Conservation (phyloP, 2,329 filamentous ascomycete genomes). For the Pseudogymnoascus sp. region DNA sequence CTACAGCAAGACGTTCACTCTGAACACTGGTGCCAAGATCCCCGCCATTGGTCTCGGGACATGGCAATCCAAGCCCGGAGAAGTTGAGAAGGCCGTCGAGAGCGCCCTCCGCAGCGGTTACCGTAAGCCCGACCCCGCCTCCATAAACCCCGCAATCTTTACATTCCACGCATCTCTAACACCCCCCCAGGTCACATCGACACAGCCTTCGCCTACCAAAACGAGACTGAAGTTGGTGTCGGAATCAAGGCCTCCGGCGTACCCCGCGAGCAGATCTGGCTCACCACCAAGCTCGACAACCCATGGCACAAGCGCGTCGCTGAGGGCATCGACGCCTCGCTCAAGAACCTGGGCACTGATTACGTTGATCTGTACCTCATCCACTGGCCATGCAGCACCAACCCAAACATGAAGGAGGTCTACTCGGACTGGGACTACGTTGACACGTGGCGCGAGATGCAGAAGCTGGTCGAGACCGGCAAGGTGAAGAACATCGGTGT, state of each 20-base stretch:
- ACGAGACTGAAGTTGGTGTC: constrained; percentile 61
- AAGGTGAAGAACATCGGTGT: constrained; percentile 77
- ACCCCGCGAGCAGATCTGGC: constrained; percentile 58
- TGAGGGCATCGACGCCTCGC: constrained; percentile 52
- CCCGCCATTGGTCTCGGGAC: constrained; percentile 70
- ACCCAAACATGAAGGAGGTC: constrained; percentile 56
- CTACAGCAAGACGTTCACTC: constrained; percentile 49
- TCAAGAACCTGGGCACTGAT: constrained; percentile 53
- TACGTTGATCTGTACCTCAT: constrained; percentile 67
- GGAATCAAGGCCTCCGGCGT: constrained; percentile 59
- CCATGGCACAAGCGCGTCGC: constrained; percentile 64
- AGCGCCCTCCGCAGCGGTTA: constrained; percentile 61
- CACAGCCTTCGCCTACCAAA: constrained; percentile 67
- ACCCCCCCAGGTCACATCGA: constrained; percentile 53
- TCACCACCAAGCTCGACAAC: constrained; percentile 80
- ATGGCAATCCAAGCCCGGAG: constrained; percentile 63
- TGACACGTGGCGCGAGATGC: constrained; percentile 68
- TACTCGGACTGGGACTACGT: constrained; percentile 73
- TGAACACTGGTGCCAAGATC: constrained; percentile 72
- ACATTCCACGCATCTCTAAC: background rate
- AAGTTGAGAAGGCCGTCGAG: constrained; percentile 65
- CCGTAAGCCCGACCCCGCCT: constrained; percentile 62
- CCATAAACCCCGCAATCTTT: constrained; percentile 10
- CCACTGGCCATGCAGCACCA: constrained; percentile 62
- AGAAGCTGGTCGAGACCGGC: constrained; percentile 59